Base-by-base conservation (phyloP, 2,329 filamentous ascomycete species). In the Diaporthe ampelina region DNA sequence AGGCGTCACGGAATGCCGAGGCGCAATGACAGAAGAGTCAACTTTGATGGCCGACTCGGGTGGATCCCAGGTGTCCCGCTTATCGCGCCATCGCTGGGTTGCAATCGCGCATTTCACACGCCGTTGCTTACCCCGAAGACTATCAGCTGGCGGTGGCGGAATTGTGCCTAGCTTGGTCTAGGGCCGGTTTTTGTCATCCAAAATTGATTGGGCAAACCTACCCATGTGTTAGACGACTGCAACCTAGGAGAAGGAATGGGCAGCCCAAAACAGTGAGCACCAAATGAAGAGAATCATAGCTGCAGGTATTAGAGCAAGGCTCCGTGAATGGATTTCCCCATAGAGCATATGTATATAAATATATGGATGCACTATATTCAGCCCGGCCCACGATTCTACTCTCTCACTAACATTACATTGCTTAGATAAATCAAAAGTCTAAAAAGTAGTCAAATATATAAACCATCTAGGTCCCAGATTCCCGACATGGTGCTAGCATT, bases 31-130 rank as follows among this genome's bases (percentile, higher is more conserved):
- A 52, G 50, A 54, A 63, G 45, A 72, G 57, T 61, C 57, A 29
- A 17, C n/a, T 40, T 43, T 43, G 32, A 45, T 40, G 52, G 52
- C 37, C 21, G 52, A 17, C 52, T 48, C 9, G 24, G 52, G 52
- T 45, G 67, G 67, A 9, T 45, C 35, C 43, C 10, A 17, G 9
- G 24, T 43, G 69, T 63, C 69, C 56, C 45, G 69, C 69, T 59
- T 59, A 50, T 72, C 54, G 69, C 69, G 69, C 57, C 69, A 72
- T 72, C 69, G 69, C 69, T 24, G 57, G 69, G 69, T 63, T 63
- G 43, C 45, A 52, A 54, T 63, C 26, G 69, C 69, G 40, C 45
- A 72, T 26, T 54, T 57, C 56, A 43, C 32, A 26, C 32, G 19
- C 26, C 43, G 35, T 61, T 8, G 68, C 56, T 63, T 72, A 72